Base-by-base conservation (phyloP, 768 basidiomycete genomes). In the Lactarius indigo region DNA sequence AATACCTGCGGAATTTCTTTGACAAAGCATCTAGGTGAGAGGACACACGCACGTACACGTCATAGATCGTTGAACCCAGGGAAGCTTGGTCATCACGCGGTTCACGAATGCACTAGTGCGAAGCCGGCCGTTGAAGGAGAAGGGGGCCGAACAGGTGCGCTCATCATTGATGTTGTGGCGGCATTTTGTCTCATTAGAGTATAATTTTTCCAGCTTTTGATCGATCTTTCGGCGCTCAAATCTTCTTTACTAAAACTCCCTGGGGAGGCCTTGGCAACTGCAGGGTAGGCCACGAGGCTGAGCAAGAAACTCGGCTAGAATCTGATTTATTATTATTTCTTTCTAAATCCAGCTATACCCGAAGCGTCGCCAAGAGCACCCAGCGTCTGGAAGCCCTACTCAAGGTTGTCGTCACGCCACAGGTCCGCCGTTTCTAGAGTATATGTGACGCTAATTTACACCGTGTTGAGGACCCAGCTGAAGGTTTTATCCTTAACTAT, bases 131-230 rank as follows among this genome's bases (percentile, higher is more conserved):
- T 78, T 99, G 70, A 87, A 88, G 74, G 94, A 96, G 76, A 91
- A 91, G 39, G 96, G 96, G 7, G 96, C 96, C 5, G 96, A 99
- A 77, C 96, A 98, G 85, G 96, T 95, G 60, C 54, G 92, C 91
- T 59, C 56, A 78, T 44, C 23, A 52, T 59, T 42, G 23, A 13
- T 59, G 61, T 59, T 64, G 33, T 56, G 42, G 47, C 59, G 39
- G 20, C 57, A 23, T 39, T 23, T 57, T 5, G 37, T 28, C 59
- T 58, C 31, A 65, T 42, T 52, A 58, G 37, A 68, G 28, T 42
- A 42, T 42, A 76, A 71, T 54, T 59, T 20, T 50, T 50, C 5
- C 73, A 92, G 90, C 83, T 98, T 3, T 80, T 98, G 56, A 91
- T 99, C 61, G 97, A 99, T 75, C 82, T 98, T 37, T 93, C 94